Evolutionary conservation across 805 yeast species (phyloP).

Genomic region (Tetrapisispora pingtungensis): DNA sequence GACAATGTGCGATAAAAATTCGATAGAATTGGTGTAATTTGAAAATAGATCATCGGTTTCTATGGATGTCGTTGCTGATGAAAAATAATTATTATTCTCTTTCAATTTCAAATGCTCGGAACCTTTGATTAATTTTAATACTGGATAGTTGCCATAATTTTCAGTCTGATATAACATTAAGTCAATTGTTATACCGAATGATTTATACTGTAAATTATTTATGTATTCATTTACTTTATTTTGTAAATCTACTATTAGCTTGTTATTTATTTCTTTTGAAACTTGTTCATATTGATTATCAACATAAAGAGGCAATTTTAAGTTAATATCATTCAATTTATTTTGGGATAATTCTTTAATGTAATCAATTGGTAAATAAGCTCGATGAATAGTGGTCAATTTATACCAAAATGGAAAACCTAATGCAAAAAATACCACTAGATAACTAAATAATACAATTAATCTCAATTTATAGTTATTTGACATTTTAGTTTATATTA

Average conservation of each 20-base stretch:
- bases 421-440: constrained; percentile 24
- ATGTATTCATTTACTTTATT: neutral
- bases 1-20: neutral
- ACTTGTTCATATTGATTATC: neutral
- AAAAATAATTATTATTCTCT: neutral
- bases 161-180: neutral
- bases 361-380: constrained; percentile 32
- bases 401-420: constrained; percentile 37
- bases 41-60: neutral
- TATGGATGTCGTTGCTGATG: neutral
- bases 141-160: neutral
- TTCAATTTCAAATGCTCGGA: neutral
- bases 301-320: constrained; percentile 36
- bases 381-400: constrained; percentile 34
- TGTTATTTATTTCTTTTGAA: neutral
- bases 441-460: neutral
- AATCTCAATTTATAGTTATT: neutral
- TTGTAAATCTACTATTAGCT: neutral
- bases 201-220: neutral
- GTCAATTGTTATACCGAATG: neutral
- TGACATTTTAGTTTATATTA: neutral
- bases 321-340: constrained; percentile 35
- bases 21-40: neutral
- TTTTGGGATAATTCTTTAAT: constrained; percentile 28
- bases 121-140: neutral